These are phyloP conservation scores for Sphaceloma murrayae DNA, from an alignment of 2,329 filamentous ascomycete genomes.

Conservation along the genomic window DNA sequence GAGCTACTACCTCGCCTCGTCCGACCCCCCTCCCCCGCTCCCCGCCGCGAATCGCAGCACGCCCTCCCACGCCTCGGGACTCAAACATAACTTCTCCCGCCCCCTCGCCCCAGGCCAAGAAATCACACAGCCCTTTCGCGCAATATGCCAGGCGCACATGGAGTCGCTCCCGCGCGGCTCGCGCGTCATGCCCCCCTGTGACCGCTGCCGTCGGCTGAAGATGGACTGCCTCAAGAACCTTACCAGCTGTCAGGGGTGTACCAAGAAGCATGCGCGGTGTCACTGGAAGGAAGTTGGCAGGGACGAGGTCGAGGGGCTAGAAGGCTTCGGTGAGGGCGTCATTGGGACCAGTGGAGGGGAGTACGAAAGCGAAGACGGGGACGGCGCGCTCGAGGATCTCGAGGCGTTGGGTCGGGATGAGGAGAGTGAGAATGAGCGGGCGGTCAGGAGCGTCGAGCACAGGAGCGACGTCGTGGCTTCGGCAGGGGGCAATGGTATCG, in stretches of 20 bases:
- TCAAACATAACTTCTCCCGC: slow-evolving; percentile 31
- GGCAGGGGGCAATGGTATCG: background rate
- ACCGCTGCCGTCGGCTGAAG: slow-evolving; percentile 68
- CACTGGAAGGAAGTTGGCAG: slow-evolving; percentile 74
- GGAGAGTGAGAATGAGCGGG: slow-evolving; percentile 6
- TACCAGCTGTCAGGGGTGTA: slow-evolving; percentile 78
- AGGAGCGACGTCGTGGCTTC: slow-evolving; percentile 12
- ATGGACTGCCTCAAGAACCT: slow-evolving; percentile 79
- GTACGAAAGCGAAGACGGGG: slow-evolving; percentile 4
- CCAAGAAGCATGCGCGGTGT: slow-evolving; percentile 83
- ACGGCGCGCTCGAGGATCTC: slow-evolving; percentile 5
- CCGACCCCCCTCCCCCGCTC: background rate
- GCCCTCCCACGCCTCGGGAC: slow-evolving; percentile 2
- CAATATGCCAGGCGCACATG: slow-evolving; percentile 48
- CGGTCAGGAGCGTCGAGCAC: background rate
- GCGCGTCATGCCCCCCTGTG: slow-evolving; percentile 69
- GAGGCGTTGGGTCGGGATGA: slow-evolving; percentile 11
- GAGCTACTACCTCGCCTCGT: slow-evolving; percentile 5
- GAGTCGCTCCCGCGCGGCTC: slow-evolving; percentile 67
- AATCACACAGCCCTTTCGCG: slow-evolving; percentile 29
- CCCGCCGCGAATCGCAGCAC: background rate
- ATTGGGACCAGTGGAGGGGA: slow-evolving; percentile 3
- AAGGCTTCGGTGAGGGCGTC: slow-evolving; percentile 24
- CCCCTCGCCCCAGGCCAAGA: slow-evolving; percentile 30
- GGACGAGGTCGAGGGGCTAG: slow-evolving; percentile 46